Evolutionary conservation across 2,329 filamentous ascomycete genomes (phyloP), one percentile per base, ranked within the genome.

Genomic region (Elsinoe arachidis): DNA sequence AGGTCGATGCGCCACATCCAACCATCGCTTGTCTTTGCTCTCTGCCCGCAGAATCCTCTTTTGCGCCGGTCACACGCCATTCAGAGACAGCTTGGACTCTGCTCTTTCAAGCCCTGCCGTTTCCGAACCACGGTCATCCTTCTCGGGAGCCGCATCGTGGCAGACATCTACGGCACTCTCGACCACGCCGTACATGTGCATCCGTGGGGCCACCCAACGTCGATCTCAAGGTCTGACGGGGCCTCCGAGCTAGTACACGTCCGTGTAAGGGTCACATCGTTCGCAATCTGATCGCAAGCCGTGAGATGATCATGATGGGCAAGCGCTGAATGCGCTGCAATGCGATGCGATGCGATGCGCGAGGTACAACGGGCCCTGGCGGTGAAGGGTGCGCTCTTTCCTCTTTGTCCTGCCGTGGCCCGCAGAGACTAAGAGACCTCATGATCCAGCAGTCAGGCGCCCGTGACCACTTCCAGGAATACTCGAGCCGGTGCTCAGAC

Each of bases 391-490:
- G n/a, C 30, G n/a, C 15, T 26, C 19, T 21, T 19, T 30, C n/a
- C 30, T 35, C n/a, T 53, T 21, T 53, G 15, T 34, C 47, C 34
- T 38, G 21, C 23, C 23, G 23, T 26, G 3, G 23, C 6, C 23
- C 23, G 23, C 23, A 26, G 23, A 26, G 23, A 26, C 23, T 6
- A 33, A 55, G 34, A 39, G 51, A 33, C 53, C 39, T 44, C 49
- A 53, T 53, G 49, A 53, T 53, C 33, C 35, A 53, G 49, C 49
- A 53, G 49, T 26, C 49, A 53, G 49, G 49, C 49, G 49, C 49
- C 35, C 35, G 49, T 53, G 49, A 53, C 49, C 49, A 53, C 34
- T 37, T 37, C 49, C 34, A 53, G 33, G 49, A 39, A 37, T 53
- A 53, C 30, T 53, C 49, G 49, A 53, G 14, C 44, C 53, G 37